phyloP scores from a whole-genome alignment of 2,329 filamentous ascomycete species.

The Fusarium solani-melongenae region DNA sequence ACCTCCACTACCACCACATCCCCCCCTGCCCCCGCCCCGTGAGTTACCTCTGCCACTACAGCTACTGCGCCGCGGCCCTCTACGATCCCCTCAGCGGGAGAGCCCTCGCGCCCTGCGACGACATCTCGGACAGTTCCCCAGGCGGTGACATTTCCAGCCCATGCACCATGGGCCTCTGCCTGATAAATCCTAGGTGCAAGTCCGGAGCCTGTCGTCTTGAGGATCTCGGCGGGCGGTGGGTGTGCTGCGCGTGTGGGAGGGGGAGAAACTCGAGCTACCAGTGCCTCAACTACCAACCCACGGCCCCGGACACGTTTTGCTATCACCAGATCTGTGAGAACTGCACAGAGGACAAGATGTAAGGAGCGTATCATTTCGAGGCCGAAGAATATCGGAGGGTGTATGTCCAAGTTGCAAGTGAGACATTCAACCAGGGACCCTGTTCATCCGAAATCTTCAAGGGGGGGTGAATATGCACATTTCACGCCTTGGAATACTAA shows the following conservation, averaged over 20 bases:
- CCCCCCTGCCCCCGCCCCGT: conserved; percentile 55
- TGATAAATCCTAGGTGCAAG: conserved; percentile 57
- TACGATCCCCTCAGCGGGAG: conserved; percentile 44
- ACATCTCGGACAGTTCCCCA: conserved; percentile 24
- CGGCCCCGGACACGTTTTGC: conserved; percentile 62
- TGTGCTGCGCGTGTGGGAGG: conserved; percentile 61
- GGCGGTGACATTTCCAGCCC: conserved; percentile 53
- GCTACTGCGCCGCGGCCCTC: conserved; percentile 54
- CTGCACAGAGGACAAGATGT: conserved; percentile 48
- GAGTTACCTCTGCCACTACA: conserved; percentile 56
- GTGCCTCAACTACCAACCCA: conserved; percentile 59
- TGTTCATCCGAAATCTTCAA: conserved; percentile 20
- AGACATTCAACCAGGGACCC: conserved; percentile 20
- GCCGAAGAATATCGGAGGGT: conserved; percentile 31
- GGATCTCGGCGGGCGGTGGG: conserved; percentile 61
- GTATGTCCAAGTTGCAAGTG: background rate
- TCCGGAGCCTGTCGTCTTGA: conserved; percentile 61
- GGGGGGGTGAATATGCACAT: conserved; percentile 9
- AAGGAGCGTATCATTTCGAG: background rate
- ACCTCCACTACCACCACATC: conserved; percentile 63
- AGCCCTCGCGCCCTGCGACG: conserved; percentile 36
- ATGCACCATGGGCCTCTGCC: conserved; percentile 58
- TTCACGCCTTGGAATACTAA: background rate
- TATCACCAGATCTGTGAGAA: conserved; percentile 61
- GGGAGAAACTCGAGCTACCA: conserved; percentile 58